phyloP scores from a whole-genome alignment of 139 green algal species.

The Trebouxia sp. region DNA sequence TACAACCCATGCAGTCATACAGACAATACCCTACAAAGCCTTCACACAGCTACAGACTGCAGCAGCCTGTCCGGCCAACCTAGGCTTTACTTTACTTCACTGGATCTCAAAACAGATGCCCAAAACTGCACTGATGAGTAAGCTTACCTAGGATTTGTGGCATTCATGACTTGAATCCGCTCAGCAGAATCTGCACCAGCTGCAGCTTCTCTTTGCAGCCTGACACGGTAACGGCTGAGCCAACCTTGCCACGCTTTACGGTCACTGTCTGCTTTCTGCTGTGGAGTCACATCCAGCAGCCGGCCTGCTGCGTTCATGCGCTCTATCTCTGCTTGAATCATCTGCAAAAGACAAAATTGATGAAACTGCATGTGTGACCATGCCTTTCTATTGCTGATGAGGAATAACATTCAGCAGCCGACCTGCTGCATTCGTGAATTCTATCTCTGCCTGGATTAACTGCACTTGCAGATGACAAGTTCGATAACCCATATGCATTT shows the following conservation, averaged over 20 bases:
- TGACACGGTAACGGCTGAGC: constrained; percentile 46
- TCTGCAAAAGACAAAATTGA: constrained; percentile 13
- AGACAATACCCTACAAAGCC: no score
- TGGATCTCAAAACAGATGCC: no score
- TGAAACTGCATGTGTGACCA: no score
- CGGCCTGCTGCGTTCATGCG: constrained; percentile 34
- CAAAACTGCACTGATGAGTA: background rate
- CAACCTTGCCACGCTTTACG: constrained; percentile 39
- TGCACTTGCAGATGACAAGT: no score
- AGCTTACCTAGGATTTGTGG: constrained; percentile 54
- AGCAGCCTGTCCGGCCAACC: no score
- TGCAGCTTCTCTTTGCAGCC: constrained; percentile 42
- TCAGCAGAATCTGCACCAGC: constrained; percentile 20
- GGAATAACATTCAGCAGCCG: no score
- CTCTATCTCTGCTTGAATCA: constrained; percentile 42
- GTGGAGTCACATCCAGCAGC: constrained; percentile 32
- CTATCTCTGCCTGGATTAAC: no score
- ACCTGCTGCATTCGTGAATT: no score
- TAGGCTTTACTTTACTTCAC: no score
- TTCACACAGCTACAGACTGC: no score
- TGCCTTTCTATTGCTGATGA: no score
- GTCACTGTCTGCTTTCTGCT: constrained; percentile 45
- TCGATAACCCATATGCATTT: no score
- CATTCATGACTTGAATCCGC: constrained; percentile 46
- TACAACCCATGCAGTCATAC: background rate